Conservation (phyloP, 495 filamentous ascomycete species). For the Penicillium roqueforti region DNA sequence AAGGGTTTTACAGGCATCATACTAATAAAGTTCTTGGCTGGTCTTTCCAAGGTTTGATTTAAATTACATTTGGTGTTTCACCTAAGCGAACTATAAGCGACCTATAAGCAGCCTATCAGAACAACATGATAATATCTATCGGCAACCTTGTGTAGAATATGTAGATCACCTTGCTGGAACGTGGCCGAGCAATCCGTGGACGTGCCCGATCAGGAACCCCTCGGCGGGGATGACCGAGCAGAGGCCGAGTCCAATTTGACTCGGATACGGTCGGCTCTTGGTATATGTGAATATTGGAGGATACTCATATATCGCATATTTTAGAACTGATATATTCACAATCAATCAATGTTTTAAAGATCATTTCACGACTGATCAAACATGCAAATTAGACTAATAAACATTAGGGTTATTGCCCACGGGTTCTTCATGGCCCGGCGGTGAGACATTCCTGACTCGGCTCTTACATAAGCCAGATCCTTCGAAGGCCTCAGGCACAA, state of each 20-base stretch:
- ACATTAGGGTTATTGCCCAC: background rate
- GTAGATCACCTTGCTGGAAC: background rate
- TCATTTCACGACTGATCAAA: background rate
- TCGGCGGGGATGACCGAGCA: background rate
- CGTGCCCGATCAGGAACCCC: background rate
- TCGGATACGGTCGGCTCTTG: background rate
- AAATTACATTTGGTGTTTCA: background rate
- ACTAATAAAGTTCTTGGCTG: background rate
- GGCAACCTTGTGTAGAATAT: background rate
- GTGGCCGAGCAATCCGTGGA: background rate
- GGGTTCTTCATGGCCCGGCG: background rate
- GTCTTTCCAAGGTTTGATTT: background rate
- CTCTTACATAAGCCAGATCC: background rate
- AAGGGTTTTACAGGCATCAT: background rate
- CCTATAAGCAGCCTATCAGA: background rate
- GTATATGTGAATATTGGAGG: background rate
- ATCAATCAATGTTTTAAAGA: too few species aligned
- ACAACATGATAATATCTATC: too few species aligned
- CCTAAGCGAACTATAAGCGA: too few species aligned
- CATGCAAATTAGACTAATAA: background rate
- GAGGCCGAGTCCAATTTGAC: background rate
- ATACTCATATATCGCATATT: background rate
- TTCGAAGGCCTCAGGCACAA: background rate
- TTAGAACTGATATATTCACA: too few species aligned
- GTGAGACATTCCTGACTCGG: background rate